Percentiles rank a stretch among this genome's conserved stretches.
Conservation (phyloP, 1,284 basidiomycete species). For the Boletus calvinii region DNA sequence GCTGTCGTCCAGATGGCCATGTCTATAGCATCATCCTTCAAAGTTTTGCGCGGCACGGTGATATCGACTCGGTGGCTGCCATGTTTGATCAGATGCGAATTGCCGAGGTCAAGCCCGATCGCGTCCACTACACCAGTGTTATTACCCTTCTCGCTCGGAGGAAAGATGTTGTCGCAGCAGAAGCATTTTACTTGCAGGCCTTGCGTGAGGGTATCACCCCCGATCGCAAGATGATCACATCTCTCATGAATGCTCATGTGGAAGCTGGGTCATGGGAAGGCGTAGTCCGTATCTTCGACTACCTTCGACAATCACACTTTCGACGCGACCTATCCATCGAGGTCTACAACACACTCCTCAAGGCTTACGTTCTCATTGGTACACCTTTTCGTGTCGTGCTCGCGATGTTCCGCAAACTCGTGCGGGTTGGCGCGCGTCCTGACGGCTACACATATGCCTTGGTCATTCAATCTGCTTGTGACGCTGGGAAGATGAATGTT, state of each 20-base stretch:
- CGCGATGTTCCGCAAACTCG: constrained; percentile 62
- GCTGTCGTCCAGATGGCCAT: constrained; percentile 50
- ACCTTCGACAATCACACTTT: constrained; percentile 45
- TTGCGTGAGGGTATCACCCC: constrained; percentile 60
- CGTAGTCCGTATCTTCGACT: constrained; percentile 73
- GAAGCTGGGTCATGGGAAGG: constrained; percentile 79
- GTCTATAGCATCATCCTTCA: constrained; percentile 65
- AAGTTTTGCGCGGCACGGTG: constrained; percentile 56
- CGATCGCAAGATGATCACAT: constrained; percentile 62
- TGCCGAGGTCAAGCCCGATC: constrained; percentile 48
- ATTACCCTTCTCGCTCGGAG: constrained; percentile 68
- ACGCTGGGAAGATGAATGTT: constrained; percentile 64
- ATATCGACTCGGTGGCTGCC: constrained; percentile 53
- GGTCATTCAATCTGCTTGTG: constrained; percentile 83
- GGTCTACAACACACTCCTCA: constrained; percentile 78
- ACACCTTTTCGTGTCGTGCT: constrained; percentile 73
- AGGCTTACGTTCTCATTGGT: constrained; percentile 81
- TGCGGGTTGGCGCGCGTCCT: constrained; percentile 51
- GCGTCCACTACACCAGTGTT: constrained; percentile 66
- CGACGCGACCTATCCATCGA: constrained; percentile 49
- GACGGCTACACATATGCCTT: constrained; percentile 72
- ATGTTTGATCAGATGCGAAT: constrained; percentile 66
- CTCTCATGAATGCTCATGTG: constrained; percentile 84
- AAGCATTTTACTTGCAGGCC: constrained; percentile 66
- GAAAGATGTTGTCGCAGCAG: constrained; percentile 67